Evolutionary conservation across 208 protist species (phyloP).

Genomic region (Eutreptiella sp.): DNA sequence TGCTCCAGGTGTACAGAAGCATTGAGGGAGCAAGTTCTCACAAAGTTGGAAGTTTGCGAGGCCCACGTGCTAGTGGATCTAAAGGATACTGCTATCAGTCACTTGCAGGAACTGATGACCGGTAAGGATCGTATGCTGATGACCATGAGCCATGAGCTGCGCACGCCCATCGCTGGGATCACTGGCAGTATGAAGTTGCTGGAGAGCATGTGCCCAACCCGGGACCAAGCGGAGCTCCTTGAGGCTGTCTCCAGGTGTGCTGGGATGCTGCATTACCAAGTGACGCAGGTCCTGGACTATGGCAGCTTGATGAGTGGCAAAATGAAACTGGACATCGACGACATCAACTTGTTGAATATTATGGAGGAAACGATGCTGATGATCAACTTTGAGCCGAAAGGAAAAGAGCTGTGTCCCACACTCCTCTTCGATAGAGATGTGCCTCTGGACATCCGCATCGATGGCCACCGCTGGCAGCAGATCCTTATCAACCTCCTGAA

Average conservation of each 20-base stretch:
- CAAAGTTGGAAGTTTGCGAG: no score
- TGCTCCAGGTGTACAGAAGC: no score
- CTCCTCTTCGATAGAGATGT: not conserved
- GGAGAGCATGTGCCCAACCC: slow-evolving; percentile 6
- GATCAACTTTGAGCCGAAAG: not conserved
- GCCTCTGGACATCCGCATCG: slow-evolving; percentile 2
- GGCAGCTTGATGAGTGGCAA: slow-evolving; percentile 23
- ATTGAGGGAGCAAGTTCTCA: no score
- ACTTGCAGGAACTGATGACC: no score
- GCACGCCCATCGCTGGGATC: slow-evolving; percentile 49
- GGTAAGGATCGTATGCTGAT: no score
- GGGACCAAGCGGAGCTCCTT: slow-evolving; percentile 9
- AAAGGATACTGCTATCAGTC: no score
- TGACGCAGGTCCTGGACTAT: slow-evolving; percentile 42
- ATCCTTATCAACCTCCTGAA: slow-evolving; percentile 30
- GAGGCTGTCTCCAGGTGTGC: slow-evolving; percentile 23
- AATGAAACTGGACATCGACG: slow-evolving; percentile 8
- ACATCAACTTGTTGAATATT: not conserved
- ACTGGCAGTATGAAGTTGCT: slow-evolving; percentile 33
- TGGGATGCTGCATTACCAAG: slow-evolving; percentile 25
- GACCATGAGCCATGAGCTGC: slow-evolving; percentile 49
- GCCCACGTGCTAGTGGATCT: no score
- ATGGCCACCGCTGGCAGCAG: slow-evolving; percentile 20
- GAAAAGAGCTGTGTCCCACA: not conserved
- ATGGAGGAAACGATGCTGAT: slow-evolving; percentile 1